Conservation (phyloP, 2,329 filamentous ascomycete genomes). For the Cytospora leucostoma region DNA sequence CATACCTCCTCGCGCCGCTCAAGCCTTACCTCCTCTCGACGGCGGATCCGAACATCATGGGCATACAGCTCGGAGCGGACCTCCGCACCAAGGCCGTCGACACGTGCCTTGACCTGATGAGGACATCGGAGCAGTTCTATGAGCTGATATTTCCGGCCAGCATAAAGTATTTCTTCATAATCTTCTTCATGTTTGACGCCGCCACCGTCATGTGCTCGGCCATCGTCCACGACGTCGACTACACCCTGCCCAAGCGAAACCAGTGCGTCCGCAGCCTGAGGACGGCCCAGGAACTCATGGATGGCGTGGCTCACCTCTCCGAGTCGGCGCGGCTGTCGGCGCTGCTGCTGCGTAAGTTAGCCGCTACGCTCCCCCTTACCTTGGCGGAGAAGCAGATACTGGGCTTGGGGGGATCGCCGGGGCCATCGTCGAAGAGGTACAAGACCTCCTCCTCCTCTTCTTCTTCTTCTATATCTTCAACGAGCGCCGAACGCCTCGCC, state of each 20-base stretch:
- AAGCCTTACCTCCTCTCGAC: constrained; percentile 32
- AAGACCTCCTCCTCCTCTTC: constrained; percentile 2
- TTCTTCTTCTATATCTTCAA: not conserved
- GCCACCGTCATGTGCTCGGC: constrained; percentile 35
- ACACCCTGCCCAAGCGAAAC: constrained; percentile 33
- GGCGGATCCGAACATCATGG: constrained; percentile 29
- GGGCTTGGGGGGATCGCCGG: not conserved
- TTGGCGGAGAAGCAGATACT: constrained; percentile 16
- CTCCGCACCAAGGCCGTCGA: constrained; percentile 33
- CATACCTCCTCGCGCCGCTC: constrained; percentile 32
- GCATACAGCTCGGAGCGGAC: constrained; percentile 28
- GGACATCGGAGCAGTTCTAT: constrained; percentile 29
- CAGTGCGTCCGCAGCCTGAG: constrained; percentile 20
- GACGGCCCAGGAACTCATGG: constrained; percentile 25
- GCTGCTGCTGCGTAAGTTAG: constrained; percentile 21
- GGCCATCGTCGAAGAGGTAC: constrained; percentile 10
- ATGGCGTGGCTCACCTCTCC: constrained; percentile 19
- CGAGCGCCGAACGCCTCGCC: not conserved
- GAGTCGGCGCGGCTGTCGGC: constrained; percentile 24
- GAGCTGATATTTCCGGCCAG: constrained; percentile 30
- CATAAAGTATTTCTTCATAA: constrained; percentile 35
- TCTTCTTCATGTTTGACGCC: constrained; percentile 38
- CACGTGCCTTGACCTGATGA: constrained; percentile 31
- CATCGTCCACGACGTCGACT: constrained; percentile 33
- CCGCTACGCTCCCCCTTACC: constrained; percentile 15